Conservation (phyloP, 2,329 filamentous ascomycete genomes). For the Aspergillus jensenii region DNA sequence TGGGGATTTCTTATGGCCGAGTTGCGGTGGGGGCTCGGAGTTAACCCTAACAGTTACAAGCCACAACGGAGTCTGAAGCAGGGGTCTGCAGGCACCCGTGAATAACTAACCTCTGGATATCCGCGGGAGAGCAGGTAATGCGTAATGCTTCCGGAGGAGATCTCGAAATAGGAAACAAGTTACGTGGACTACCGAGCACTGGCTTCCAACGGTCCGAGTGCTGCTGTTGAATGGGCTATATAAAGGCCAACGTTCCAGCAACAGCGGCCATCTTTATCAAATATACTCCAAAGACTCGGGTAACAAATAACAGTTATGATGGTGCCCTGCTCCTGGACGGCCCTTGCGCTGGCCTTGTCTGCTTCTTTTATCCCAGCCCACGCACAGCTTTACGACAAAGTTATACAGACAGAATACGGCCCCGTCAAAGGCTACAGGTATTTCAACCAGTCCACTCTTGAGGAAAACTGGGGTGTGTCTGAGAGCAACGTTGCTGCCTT, state of each 20-base stretch:
- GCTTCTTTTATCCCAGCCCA: slow-evolving; percentile 9
- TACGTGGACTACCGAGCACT: too few relatives aligned
- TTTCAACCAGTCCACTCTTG: slow-evolving; percentile 19
- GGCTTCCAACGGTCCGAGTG: too few relatives aligned
- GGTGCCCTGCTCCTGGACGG: too few relatives aligned
- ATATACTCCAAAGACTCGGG: too few relatives aligned
- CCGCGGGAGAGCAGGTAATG: background rate
- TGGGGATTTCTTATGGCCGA: background rate
- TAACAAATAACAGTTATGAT: too few relatives aligned
- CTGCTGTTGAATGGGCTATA: too few relatives aligned
- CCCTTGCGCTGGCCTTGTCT: slow-evolving; percentile 1
- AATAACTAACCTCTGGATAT: background rate
- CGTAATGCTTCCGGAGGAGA: too few relatives aligned
- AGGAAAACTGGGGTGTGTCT: slow-evolving; percentile 19
- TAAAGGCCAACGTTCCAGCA: too few relatives aligned
- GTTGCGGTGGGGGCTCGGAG: background rate
- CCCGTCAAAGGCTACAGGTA: slow-evolving; percentile 23
- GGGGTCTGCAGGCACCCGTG: background rate
- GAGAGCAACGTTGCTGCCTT: slow-evolving; percentile 25
- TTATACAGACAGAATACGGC: slow-evolving; percentile 19
- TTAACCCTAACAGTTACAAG: background rate
- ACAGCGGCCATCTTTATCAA: too few relatives aligned
- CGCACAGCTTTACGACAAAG: slow-evolving; percentile 20
- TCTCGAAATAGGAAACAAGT: too few relatives aligned
- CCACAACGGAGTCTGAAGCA: background rate